Evolutionary conservation across 495 filamentous ascomycete genomes (phyloP), one percentile per base, ranked within the genome.

Genomic region (Filosporella fistucella): DNA sequence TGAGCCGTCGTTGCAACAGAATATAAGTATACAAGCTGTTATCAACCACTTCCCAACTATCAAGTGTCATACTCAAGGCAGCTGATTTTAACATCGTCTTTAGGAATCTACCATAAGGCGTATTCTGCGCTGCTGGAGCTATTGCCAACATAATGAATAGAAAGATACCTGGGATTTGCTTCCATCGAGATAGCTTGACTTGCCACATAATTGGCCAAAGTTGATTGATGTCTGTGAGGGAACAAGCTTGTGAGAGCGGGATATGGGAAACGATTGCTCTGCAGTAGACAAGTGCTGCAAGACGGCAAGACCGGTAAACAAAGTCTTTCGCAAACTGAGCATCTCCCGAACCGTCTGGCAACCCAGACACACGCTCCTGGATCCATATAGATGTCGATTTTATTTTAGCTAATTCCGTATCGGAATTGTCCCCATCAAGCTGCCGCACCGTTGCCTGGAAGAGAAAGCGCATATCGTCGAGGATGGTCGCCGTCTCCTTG

Each of bases 91-190:
- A 12, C 43, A 52, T 33, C 18, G 24, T 47, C 28, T 47, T 47
- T 11, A 52, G 13, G 11, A 47, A 34, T 23, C 42, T 10, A 9
- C 49, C 49, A 36, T 47, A 24, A 3, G 42, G 42, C 4, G 21
- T 35, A 34, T 47, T n/a, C 25, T 42, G 24, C 12, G 49, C 49
- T 13, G 49, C 49, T 41, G 25, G 42, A 22, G 14, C 39, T 7
- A 25, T 14, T 2, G 49, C 14, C 24, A 52, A 38, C 25, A 52
- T 10, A 26, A 47, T 42, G 20, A 20, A 52, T 11, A 52, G n/a
- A 17, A 46, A 52, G 13, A 52, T 47, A 3, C 42, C 49, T 10
- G 49, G 49, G 17, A 47, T 40, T 28, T 41, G 35, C 32, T 47
- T 46, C 49, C 49, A 52, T 23, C 42, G 33, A 2, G 49, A 39